Base-by-base conservation (phyloP, 208 protist genomes). In the Leishmania gerbilli region DNA sequence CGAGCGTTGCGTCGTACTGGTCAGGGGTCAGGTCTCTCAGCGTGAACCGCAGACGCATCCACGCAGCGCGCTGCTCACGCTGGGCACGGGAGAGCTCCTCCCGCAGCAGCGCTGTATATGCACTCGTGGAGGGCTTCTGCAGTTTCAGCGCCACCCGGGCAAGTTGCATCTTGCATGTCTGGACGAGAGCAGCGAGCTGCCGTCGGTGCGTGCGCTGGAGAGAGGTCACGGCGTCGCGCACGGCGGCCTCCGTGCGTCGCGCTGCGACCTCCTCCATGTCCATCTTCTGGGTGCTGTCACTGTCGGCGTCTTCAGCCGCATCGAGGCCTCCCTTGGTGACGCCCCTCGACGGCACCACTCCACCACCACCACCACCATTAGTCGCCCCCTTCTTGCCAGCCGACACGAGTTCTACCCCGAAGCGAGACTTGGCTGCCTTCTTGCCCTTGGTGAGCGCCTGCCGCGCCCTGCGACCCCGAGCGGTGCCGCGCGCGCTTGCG, bases 71-170 rank as follows among this genome's bases (percentile, higher is more conserved):
- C 49, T 81, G 80, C 47, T 87, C 64, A 4, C 72, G 49, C 82
- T 83, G 72, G 7, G 87, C 85, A 27, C 79, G 67, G 40, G 83
- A 40, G 3, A 79, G 81, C 78, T 93, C 79, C 79, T 87, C 79
- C 55, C 86, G 68, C 31, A 93, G 79, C 60, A 91, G 55, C n/a
- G 78, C 47, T n/a, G 58, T 47, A 65, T 93, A 91, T 21, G 69
- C 79, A 40, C 24, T 37, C 19, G 90, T 93, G 80, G 79, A 79
- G 40, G 90, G 90, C 67, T 82, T 80, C 53, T 88, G 87, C 11
- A 86, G 82, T 68, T 91, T 89, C 42, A 90, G 77, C 55, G 85
- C 84, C 9, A 93, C 62, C 24, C 82, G 74, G 9, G 80, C 31
- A 24, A 93, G 86, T n/a, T 82, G 82, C 40, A 49, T 64, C 77